phyloP scores from a whole-genome alignment of 1,284 basidiomycete genomes.

The Ceratobasidium sp. region DNA sequence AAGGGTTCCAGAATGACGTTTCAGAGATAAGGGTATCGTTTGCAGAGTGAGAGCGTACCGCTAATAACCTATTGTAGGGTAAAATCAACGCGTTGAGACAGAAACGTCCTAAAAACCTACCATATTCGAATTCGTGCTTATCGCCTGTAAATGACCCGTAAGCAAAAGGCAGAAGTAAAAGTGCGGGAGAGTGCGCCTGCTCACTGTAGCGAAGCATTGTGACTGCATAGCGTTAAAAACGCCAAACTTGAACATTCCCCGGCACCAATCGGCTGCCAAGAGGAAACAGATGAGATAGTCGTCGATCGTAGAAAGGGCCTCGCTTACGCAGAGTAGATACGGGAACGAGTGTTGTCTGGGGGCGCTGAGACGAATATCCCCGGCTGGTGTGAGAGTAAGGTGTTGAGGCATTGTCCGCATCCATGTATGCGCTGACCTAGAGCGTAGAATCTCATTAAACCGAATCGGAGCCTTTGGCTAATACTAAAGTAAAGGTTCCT shows the following conservation, averaged over 20 bases:
- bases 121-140: slow-evolving; percentile 76
- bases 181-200: slow-evolving; percentile 48
- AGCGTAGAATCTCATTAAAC: neutral
- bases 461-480: no score
- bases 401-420: neutral
- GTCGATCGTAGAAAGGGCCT: no score
- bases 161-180: neutral
- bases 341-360: slow-evolving; percentile 28
- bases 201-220: slow-evolving; percentile 78
- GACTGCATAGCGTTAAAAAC: slow-evolving; percentile 93
- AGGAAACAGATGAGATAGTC: neutral
- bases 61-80: slow-evolving; percentile 70
- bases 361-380: neutral
- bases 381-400: neutral
- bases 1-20: neutral
- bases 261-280: slow-evolving; percentile 78
- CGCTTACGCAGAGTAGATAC: slow-evolving; percentile 46
- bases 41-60: slow-evolving; percentile 60
- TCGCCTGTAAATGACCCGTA: slow-evolving; percentile 61
- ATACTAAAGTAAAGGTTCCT: neutral
- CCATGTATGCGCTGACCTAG: slow-evolving; percentile 27
- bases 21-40: slow-evolving; percentile 35
- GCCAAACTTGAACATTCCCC: slow-evolving; percentile 84
- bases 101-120: slow-evolving; percentile 57
- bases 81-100: slow-evolving; percentile 44